Evolutionary conservation across 257 asterid species (phyloP), one percentile per base, ranked within the genome.

Genomic region (Ballota nigra): DNA sequence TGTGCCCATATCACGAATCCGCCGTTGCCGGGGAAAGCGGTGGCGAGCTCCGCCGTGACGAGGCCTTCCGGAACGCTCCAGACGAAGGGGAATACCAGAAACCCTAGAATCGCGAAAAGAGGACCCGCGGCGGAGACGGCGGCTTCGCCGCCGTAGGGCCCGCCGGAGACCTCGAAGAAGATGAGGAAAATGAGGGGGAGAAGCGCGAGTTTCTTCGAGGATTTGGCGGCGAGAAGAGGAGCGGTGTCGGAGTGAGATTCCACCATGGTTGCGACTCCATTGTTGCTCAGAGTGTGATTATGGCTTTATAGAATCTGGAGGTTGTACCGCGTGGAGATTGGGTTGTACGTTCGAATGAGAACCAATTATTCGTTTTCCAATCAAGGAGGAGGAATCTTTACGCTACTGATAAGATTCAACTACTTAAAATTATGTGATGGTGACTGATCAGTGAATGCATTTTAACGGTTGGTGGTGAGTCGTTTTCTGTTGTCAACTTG

Each of bases 61-160:
- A 84, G 89, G 43, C 83, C 87, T 38, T 82, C 89, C 2, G 89
- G 86, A 0, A 84, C 76, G 82, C 87, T 81, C 89, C 87, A 84
- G 0, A 83, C 58, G 49, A 86, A 86, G 3, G 87, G 90, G 80
- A 85, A 83, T 5, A 86, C 59, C 2, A 83, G 45, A 59, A 83
- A 86, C 0, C 91, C 92, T 1, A 86, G 86, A 11, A 86, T 84
- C 4, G 86, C 85, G 2, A 82, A 69, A 0, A 86, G 75, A 0
- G 92, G 92, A 43, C 91, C 89, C 2, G 89, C 90, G 2, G 92
- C 86, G 20, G 82, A 83, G 3, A 84, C 86, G n/a, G 86, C 80
- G n/a, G 88, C 76, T 55, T 86, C 92, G 22, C 66, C 88, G 12
- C 91, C 91, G 56, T 86, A 86, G 0, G 88, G 88, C 0, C 88